These are phyloP conservation scores for Penicillium frequentans DNA, from an alignment of 2,329 filamentous ascomycete genomes.

Conservation along the genomic window DNA sequence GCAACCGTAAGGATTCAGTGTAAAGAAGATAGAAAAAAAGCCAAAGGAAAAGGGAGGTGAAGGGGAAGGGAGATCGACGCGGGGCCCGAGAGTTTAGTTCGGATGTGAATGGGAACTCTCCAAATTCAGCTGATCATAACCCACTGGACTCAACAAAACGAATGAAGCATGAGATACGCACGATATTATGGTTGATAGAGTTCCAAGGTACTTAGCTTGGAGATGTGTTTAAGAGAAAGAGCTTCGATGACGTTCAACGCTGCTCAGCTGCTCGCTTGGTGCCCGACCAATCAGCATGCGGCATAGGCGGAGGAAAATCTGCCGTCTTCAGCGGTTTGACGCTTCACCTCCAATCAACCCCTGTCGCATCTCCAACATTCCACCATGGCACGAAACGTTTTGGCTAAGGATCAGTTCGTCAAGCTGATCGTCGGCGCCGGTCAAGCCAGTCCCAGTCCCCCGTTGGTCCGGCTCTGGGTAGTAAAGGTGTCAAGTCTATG, in stretches of 20 bases:
- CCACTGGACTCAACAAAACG: background rate
- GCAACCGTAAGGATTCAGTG: background rate
- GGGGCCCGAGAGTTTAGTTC: conserved; percentile 32
- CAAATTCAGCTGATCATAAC: background rate
- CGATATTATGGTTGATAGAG: background rate
- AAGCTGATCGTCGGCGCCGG: conserved; percentile 98
- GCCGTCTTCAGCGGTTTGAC: conserved; percentile 7
- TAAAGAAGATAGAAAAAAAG: conserved; percentile 5
- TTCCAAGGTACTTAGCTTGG: background rate
- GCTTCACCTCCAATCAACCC: background rate
- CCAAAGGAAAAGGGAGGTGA: conserved; percentile 21
- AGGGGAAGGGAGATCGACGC: conserved; percentile 33
- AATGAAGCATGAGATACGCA: background rate
- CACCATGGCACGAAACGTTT: conserved; percentile 53
- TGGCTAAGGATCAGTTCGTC: conserved; percentile 71
- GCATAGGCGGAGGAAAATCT: conserved; percentile 20
- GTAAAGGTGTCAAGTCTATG: conserved; percentile 98
- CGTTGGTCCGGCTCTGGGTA: conserved; percentile 92
- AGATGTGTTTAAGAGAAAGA: background rate
- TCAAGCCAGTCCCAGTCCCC: conserved; percentile 93
- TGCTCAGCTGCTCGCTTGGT: conserved; percentile 21
- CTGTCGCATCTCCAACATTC: conserved; percentile 1
- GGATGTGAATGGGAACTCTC: conserved; percentile 22
- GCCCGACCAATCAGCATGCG: conserved; percentile 19
- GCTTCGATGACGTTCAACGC: conserved; percentile 22